phyloP scores from a whole-genome alignment of 176 grass and related monocot genomes.

The barley (Hordeum vulgare) region MorexV3_pseudomolecules_assembly NC_058523.1:465738163-465738662 shows the following conservation, averaged over 20 bases:
- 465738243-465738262: too few relatives aligned
- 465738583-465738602: background rate
- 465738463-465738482: slow-evolving; percentile 83
- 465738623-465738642: background rate
- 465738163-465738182: too few relatives aligned
- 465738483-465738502: slow-evolving; percentile 80
- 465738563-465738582: background rate
- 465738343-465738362: slow-evolving; percentile 76
- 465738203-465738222: too few relatives aligned
- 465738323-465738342: slow-evolving; percentile 1
- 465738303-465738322: background rate
- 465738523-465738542: slow-evolving; percentile 75
- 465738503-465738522: slow-evolving; percentile 97
- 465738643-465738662: slow-evolving; percentile 2
- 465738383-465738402: slow-evolving; percentile 98
- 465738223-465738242: too few relatives aligned
- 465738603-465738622: background rate
- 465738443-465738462: slow-evolving; percentile 92
- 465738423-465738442: slow-evolving; percentile 96
- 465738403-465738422: slow-evolving; percentile 98
- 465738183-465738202: too few relatives aligned
- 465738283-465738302: background rate
- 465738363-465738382: slow-evolving; percentile 95
- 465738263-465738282: too few relatives aligned
- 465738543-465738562: slow-evolving; percentile 64